Conservation (phyloP, 148 eudicot species). For the Fagopyrum esculentum region DNA sequence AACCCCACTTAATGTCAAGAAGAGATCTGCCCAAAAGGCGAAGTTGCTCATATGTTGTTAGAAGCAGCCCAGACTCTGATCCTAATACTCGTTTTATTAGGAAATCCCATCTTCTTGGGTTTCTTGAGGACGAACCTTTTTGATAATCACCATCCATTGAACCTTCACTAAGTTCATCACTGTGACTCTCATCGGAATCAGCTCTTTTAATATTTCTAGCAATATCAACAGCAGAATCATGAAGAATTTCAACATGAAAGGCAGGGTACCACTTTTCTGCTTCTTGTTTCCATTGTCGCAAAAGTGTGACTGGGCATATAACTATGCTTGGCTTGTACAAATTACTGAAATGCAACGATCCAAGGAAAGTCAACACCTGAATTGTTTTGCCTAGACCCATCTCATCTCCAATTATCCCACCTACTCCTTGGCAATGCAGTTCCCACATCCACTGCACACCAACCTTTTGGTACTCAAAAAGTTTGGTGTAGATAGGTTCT, state of each 20-base stretch:
- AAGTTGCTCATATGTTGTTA: slow-evolving; percentile 96
- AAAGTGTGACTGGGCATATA: slow-evolving; percentile 87
- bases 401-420: slow-evolving; percentile 98
- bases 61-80: slow-evolving; percentile 76
- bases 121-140: slow-evolving; percentile 27
- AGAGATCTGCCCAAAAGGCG: slow-evolving; percentile 73
- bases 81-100: slow-evolving; percentile 68
- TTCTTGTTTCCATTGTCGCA: slow-evolving; percentile 97
- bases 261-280: slow-evolving; percentile 83
- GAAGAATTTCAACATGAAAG: slow-evolving; percentile 89
- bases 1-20: slow-evolving; percentile 92
- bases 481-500: slow-evolving; percentile 53
- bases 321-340: slow-evolving; percentile 93
- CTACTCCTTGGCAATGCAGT: slow-evolving; percentile 95
- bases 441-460: slow-evolving; percentile 99
- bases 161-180: slow-evolving; percentile 52
- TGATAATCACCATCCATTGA: slow-evolving; percentile 45
- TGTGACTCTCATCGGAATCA: slow-evolving; percentile 41
- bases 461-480: slow-evolving; percentile 94
- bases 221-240: slow-evolving; percentile 73
- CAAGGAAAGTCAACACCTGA: slow-evolving; percentile 84
- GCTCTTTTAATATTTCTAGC: slow-evolving; percentile 37
- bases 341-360: slow-evolving; percentile 83
- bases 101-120: slow-evolving; percentile 63
- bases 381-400: slow-evolving; percentile 99